These are phyloP conservation scores for Metarhizium guizhouense DNA, from an alignment of 2,329 filamentous ascomycete genomes.

Conservation along the genomic window DNA sequence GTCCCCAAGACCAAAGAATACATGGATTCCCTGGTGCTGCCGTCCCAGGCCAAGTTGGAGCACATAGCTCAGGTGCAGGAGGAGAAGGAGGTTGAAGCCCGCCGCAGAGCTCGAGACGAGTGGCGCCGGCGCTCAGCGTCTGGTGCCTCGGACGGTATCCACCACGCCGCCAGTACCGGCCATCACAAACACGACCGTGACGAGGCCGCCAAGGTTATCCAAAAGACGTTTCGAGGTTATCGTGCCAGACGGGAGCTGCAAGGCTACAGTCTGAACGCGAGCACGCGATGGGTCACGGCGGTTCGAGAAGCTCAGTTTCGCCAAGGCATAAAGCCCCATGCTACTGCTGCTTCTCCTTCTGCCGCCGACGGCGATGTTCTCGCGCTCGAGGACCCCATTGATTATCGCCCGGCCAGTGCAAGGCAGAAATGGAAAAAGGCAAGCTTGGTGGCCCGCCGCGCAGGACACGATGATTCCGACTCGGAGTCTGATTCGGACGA, in stretches of 20 bases:
- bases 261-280: conserved; percentile 61
- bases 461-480: conserved; percentile 55
- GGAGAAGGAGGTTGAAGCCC: conserved; percentile 33
- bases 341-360: conserved; percentile 11
- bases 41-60: conserved; percentile 36
- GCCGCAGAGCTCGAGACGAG: conserved; percentile 29
- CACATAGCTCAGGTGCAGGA: conserved; percentile 41
- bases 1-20: conserved; percentile 30
- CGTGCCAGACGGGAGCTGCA: conserved; percentile 60
- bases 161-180: conserved; percentile 8
- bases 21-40: conserved; percentile 40
- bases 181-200: conserved; percentile 14
- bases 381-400: conserved; percentile 9
- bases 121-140: conserved; percentile 21
- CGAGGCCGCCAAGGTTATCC: conserved; percentile 48
- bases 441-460: conserved; percentile 60
- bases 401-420: conserved; percentile 30
- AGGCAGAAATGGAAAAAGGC: conserved; percentile 68
- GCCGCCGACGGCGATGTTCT: conserved; percentile 2
- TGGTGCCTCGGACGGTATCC: neutral
- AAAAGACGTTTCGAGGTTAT: conserved; percentile 72
- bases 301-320: conserved; percentile 47
- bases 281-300: conserved; percentile 62
- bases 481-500: conserved; percentile 37
- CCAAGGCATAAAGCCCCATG: conserved; percentile 37